Evolutionary conservation across 2,329 filamentous ascomycete genomes (phyloP).

Genomic region (Aspergillus costaricaensis): DNA sequence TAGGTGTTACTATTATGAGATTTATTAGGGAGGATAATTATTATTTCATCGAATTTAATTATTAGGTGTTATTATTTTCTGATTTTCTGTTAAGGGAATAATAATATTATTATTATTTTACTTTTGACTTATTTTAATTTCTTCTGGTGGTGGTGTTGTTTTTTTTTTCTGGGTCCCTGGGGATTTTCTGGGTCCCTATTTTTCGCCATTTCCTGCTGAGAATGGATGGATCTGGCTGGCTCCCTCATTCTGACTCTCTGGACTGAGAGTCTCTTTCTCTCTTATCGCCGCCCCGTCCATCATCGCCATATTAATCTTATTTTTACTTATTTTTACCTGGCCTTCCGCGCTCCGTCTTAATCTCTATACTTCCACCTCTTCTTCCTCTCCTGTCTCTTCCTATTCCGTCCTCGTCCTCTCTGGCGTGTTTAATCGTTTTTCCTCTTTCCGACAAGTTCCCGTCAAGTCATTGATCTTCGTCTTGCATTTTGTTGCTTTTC

Average conservation of each 20-base stretch:
- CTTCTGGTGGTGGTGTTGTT: slow-evolving; percentile 3
- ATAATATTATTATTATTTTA: no score
- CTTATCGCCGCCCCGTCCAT: slow-evolving; percentile 29
- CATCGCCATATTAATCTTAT: slow-evolving; percentile 11
- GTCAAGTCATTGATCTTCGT: background rate
- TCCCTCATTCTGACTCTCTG: slow-evolving; percentile 9
- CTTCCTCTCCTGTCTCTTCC: slow-evolving; percentile 9
- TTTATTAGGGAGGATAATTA: slow-evolving; percentile 7
- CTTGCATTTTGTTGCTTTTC: background rate
- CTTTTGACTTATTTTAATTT: no score
- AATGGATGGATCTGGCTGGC: background rate
- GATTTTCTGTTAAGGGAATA: no score
- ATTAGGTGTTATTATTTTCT: no score
- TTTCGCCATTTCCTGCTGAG: slow-evolving; percentile 6
- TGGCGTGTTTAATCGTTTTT: slow-evolving; percentile 1
- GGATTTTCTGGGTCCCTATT: slow-evolving; percentile 22
- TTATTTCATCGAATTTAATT: slow-evolving; percentile 1
- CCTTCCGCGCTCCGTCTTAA: slow-evolving; percentile 9
- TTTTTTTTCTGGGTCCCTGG: slow-evolving; percentile 11
- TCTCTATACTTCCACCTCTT: slow-evolving; percentile 9
- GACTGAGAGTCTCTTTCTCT: slow-evolving; percentile 40
- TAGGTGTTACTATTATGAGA: slow-evolving; percentile 9
- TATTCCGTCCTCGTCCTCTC: background rate
- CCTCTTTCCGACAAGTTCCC: background rate
- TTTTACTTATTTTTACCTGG: slow-evolving; percentile 11